Evolutionary conservation across 2,329 filamentous ascomycete species (phyloP).

Genomic region (Sporothrix dimorphospora): DNA sequence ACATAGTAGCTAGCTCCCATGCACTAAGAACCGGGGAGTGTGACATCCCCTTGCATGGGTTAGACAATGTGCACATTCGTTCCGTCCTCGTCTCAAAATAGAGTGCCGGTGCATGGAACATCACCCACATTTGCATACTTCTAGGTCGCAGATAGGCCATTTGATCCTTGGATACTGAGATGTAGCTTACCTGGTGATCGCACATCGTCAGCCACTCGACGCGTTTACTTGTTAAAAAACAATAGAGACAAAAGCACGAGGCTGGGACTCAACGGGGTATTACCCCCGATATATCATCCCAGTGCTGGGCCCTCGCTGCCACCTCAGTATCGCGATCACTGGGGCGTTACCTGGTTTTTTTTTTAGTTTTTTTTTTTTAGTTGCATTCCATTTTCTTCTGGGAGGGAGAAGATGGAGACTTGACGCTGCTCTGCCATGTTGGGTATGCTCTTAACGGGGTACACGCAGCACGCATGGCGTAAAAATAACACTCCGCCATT

Average conservation of each 20-base stretch:
- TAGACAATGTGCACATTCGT: background rate
- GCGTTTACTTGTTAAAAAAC: no score
- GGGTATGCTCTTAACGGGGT: background rate
- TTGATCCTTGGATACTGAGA: background rate
- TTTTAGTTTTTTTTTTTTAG: no score
- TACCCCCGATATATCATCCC: no score
- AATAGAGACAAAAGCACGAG: no score
- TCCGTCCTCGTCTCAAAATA: background rate
- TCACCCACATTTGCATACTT: background rate
- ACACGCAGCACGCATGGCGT: background rate
- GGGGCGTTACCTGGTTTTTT: no score
- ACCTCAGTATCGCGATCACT: no score
- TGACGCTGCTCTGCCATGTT: no score
- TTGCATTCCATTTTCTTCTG: no score
- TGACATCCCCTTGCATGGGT: background rate
- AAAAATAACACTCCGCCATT: background rate
- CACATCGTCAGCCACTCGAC: background rate
- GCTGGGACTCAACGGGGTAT: no score
- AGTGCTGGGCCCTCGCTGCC: no score
- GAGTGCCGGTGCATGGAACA: background rate
- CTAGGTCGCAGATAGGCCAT: background rate
- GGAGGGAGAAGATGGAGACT: no score
- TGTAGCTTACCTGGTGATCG: background rate
- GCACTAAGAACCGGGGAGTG: background rate
- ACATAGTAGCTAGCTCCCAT: background rate